Base-by-base conservation (phyloP, 2,329 filamentous ascomycete species). In the Raffaelea albimanens region DNA sequence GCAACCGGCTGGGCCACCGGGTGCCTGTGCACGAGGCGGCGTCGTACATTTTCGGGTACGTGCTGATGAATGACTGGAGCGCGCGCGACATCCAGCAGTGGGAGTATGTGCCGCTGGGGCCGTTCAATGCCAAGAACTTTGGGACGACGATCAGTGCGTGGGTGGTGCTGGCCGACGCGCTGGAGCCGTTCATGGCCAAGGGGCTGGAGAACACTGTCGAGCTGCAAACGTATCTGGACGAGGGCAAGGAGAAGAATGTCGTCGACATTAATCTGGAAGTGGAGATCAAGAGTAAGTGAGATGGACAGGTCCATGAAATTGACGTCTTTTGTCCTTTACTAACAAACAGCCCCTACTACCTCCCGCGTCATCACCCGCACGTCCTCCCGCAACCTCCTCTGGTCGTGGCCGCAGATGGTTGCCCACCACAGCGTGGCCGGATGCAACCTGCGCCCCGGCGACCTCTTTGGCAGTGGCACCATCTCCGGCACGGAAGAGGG, bases 21-120 rank as follows among this genome's bases (percentile, higher is more conserved):
- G 72, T 91, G 20, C 65, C 70, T 1, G 75, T 90, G 22, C 65
- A 69, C 2, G 67, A 83, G 43, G 86, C 86, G 0, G 79, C 82
- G 47, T 76, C 86, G 23, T 73, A 80, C 56, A 72, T 93, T 25
- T 91, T 91, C 58, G 87, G 87, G 8, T 71, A 87, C 25, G 87
- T 91, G 1, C 64, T 93, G 49, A 76, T 93, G 72, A 93, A 93
- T 56, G 87, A 93, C 63, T 93, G 87, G 87, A 87, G 82, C 48
- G 87, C 87, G 9, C 71, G 87, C 52, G 87, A 93, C 57, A 82
- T 93, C 45, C 87, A 93, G 60, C 75, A 76, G 0, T 91, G 85
- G 85, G 87, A 93, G 63, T 90, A 89, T 55, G 74, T 90, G 10
- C 87, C 87, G 0, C 66, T 90, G 9, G 87, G 87, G 0, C 87